Percentiles rank a stretch among this genome's conserved stretches.
Evolutionary conservation across 1,139 yeast genomes (phyloP).

Genomic region (Suhomyces wounanorum): DNA sequence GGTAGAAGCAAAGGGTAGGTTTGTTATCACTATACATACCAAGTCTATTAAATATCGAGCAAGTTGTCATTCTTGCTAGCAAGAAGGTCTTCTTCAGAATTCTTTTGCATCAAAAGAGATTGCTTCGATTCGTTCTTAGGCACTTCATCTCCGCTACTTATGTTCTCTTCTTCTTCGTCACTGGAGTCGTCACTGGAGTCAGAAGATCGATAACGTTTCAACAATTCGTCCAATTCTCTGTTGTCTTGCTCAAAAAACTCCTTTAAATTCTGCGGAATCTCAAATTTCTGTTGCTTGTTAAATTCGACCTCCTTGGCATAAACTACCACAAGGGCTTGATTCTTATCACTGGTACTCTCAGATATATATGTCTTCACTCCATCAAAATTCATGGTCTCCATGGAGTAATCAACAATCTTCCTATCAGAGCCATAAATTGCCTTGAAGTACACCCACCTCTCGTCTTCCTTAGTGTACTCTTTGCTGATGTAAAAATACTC

Average conservation of each 20-base stretch:
- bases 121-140: background rate
- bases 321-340: slow-evolving; percentile 22
- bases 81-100: background rate
- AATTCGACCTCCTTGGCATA: slow-evolving; percentile 21
- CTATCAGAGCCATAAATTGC: slow-evolving; percentile 15
- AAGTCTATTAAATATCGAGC: background rate
- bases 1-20: background rate
- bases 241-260: slow-evolving; percentile 24
- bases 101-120: background rate
- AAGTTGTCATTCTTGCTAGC: background rate
- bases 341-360: slow-evolving; percentile 19
- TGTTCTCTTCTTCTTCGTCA: background rate
- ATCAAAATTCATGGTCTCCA: slow-evolving; percentile 25
- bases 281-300: slow-evolving; percentile 8
- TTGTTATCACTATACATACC: background rate
- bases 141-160: background rate
- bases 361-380: slow-evolving; percentile 20
- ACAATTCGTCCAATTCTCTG: slow-evolving; percentile 11
- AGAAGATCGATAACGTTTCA: slow-evolving; percentile 1
- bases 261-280: slow-evolving; percentile 17
- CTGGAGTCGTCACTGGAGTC: slow-evolving; percentile 4
- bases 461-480: slow-evolving; percentile 12
- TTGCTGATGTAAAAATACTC: slow-evolving; percentile 26
- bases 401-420: slow-evolving; percentile 20
- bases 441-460: slow-evolving; percentile 18